A percentile compares a stretch with the other conserved stretches of the same genome.
Evolutionary conservation across 2,329 filamentous ascomycete species (phyloP).

Genomic region (Sarocladium strictum): DNA sequence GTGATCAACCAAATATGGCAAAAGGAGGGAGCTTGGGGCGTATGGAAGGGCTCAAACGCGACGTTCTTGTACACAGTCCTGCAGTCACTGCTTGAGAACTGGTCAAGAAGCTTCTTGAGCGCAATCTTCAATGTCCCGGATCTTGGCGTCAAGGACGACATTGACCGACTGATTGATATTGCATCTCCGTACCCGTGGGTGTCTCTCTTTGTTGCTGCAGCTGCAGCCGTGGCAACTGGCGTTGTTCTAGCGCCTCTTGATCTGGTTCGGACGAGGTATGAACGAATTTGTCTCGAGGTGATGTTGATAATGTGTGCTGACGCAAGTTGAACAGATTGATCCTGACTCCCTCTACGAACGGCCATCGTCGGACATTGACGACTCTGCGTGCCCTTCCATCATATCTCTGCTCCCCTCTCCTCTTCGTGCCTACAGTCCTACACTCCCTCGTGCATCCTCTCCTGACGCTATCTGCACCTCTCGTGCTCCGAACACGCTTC

Average conservation of each 20-base stretch:
- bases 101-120: slow-evolving; percentile 84
- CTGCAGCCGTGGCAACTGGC: slow-evolving; percentile 64
- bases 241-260: slow-evolving; percentile 82
- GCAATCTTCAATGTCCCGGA: slow-evolving; percentile 89
- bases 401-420: slow-evolving; percentile 61
- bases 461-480: slow-evolving; percentile 73
- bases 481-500: slow-evolving; percentile 80
- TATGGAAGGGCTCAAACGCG: slow-evolving; percentile 91
- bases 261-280: slow-evolving; percentile 70
- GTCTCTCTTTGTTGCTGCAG: slow-evolving; percentile 66
- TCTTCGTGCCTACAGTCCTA: slow-evolving; percentile 79
- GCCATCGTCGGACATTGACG: slow-evolving; percentile 71
- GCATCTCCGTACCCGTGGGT: slow-evolving; percentile 78
- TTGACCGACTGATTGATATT: slow-evolving; percentile 66
- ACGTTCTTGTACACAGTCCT: slow-evolving; percentile 89
- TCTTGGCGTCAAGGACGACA: slow-evolving; percentile 65
- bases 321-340: slow-evolving; percentile 53
- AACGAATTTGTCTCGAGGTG: slow-evolving; percentile 17
- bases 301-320: slow-evolving; percentile 20
- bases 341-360: slow-evolving; percentile 70
- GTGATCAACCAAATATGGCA: slow-evolving; percentile 84
- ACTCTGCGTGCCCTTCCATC: slow-evolving; percentile 75
- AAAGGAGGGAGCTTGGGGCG: slow-evolving; percentile 81
- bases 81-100: slow-evolving; percentile 82
- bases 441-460: slow-evolving; percentile 81